These are phyloP conservation scores for Botrytis aclada DNA, from an alignment of 2,329 filamentous ascomycete species.

Conservation along the genomic window DNA sequence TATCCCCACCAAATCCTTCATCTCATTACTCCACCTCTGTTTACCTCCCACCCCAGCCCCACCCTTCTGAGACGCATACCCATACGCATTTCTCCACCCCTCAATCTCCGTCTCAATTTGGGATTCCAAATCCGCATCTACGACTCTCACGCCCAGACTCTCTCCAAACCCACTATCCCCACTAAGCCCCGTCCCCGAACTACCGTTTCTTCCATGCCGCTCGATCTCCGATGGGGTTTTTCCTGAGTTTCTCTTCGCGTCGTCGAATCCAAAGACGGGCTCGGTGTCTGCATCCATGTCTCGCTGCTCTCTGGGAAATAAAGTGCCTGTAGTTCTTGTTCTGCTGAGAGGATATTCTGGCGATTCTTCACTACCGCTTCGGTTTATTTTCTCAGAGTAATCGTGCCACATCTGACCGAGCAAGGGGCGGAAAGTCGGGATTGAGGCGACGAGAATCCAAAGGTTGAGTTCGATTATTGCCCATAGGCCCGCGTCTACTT, in stretches of 20 bases:
- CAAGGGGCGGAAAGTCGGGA: constrained; percentile 5
- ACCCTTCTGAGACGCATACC: not conserved
- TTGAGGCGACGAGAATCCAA: constrained; percentile 9
- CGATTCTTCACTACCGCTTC: not conserved
- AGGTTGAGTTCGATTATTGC: constrained; percentile 5
- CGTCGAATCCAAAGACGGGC: not conserved
- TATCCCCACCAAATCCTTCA: not conserved
- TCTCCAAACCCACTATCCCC: not conserved
- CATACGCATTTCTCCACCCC: not conserved
- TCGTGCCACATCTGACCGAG: not conserved
- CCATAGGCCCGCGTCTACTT: constrained; percentile 8
- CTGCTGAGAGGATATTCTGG: not conserved
- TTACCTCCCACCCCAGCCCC: too few species aligned
- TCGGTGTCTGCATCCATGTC: not conserved
- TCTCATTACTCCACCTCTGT: not conserved
- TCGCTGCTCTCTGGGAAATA: not conserved
- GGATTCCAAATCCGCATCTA: not conserved
- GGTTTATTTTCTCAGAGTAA: not conserved
- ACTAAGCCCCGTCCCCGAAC: not conserved
- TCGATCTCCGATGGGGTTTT: not conserved
- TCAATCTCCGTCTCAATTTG: not conserved
- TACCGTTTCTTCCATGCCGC: not conserved
- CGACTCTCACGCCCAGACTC: not conserved
- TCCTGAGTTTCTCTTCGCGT: not conserved
- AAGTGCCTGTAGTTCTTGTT: not conserved